Percentiles rank a stretch among this genome's conserved stretches.
phyloP scores from a whole-genome alignment of 2,329 filamentous ascomycete genomes.

The Coleophoma cylindrospora region DNA sequence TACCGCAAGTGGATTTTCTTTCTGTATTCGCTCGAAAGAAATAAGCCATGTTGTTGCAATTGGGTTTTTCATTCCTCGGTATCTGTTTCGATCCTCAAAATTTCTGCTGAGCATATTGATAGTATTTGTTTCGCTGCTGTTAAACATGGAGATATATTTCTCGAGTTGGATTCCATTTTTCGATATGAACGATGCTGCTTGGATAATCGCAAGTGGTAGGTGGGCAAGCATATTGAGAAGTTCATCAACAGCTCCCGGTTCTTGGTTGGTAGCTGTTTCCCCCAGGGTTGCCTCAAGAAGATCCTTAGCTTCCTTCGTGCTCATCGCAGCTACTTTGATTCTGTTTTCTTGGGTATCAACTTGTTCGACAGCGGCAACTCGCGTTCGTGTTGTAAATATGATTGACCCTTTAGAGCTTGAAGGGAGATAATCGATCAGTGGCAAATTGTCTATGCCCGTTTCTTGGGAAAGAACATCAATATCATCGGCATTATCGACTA shows the following conservation, averaged over 20 bases:
- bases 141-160: conserved; percentile 1
- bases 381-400: conserved; percentile 2
- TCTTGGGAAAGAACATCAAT: background rate
- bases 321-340: background rate
- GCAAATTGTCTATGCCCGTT: background rate
- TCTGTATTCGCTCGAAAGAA: conserved; percentile 7
- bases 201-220: conserved; percentile 3
- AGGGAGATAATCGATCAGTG: conserved; percentile 1
- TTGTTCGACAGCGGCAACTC: background rate
- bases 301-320: background rate
- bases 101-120: conserved; percentile 4
- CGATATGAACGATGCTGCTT: conserved; percentile 1
- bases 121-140: background rate
- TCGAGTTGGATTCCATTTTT: background rate
- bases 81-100: conserved; percentile 4
- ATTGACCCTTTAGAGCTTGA: background rate
- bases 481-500: conserved; percentile 31
- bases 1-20: background rate
- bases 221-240: background rate
- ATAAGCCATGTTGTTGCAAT: conserved; percentile 7
- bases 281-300: conserved; percentile 6
- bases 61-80: conserved; percentile 1
- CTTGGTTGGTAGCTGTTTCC: background rate
- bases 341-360: background rate
- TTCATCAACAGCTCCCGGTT: background rate